Evolutionary conservation across 495 filamentous ascomycete species (phyloP).

Genomic region (Hamigera avellanea): DNA sequence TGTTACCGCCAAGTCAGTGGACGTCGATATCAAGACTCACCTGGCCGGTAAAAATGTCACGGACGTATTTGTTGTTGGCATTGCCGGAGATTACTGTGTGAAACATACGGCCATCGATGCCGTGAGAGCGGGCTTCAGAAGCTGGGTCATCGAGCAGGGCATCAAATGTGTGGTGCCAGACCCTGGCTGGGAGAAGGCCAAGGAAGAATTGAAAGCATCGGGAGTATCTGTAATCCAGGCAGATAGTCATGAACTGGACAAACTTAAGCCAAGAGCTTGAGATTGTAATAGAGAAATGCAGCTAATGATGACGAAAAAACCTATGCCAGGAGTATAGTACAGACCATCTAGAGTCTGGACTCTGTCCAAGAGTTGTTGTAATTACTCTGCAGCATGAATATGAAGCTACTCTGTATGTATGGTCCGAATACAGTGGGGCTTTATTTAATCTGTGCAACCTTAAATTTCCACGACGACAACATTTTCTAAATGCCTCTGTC

Average conservation of each 20-base stretch:
- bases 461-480: too few species aligned
- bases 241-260: conserved; percentile 34
- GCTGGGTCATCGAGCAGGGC: conserved; percentile 67
- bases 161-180: conserved; percentile 55
- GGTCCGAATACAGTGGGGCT: too few species aligned
- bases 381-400: too few species aligned
- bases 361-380: too few species aligned
- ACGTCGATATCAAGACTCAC: conserved; percentile 44
- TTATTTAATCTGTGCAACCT: too few species aligned
- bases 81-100: conserved; percentile 89
- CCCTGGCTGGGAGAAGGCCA: conserved; percentile 43
- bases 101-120: conserved; percentile 69
- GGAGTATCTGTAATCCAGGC: conserved; percentile 41
- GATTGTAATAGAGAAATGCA: too few species aligned
- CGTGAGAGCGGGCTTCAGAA: conserved; percentile 60
- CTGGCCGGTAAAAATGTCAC: conserved; percentile 50
- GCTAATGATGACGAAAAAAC: too few species aligned
- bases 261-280: conserved; percentile 14
- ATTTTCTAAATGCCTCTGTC: too few species aligned
- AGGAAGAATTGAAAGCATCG: conserved; percentile 39
- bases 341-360: too few species aligned
- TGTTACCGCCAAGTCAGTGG: conserved; percentile 31
- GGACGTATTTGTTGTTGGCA: conserved; percentile 70
- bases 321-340: too few species aligned
- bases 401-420: too few species aligned